Conservation (phyloP, 2,329 filamentous ascomycete genomes). For the Phaeosphaeriaceae sp. region DNA sequence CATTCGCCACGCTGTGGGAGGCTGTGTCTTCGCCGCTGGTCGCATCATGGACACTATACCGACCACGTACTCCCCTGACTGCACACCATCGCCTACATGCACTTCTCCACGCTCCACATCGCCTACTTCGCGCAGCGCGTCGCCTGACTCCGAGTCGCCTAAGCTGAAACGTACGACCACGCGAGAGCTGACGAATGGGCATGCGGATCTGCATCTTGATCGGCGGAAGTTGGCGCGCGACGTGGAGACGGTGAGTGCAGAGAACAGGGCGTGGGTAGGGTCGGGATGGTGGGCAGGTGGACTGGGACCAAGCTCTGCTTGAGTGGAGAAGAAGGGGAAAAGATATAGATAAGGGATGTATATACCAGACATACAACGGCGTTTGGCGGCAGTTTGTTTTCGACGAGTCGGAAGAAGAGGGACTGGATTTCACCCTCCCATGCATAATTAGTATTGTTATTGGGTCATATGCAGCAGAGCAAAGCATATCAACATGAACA, state of each 20-base stretch:
- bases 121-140: slow-evolving; percentile 13
- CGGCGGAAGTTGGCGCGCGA: slow-evolving; percentile 36
- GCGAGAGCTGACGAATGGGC: slow-evolving; percentile 41
- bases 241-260: slow-evolving; percentile 37
- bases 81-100: slow-evolving; percentile 13
- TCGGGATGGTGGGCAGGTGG: slow-evolving; percentile 49
- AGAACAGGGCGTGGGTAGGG: slow-evolving; percentile 41
- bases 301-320: slow-evolving; percentile 18
- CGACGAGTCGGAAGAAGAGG: neutral
- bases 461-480: neutral
- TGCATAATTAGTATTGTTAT: neutral
- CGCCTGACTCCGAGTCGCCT: slow-evolving; percentile 20
- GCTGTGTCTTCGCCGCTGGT: slow-evolving; percentile 64
- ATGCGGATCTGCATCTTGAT: slow-evolving; percentile 49
- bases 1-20: slow-evolving; percentile 65
- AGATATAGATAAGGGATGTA: neutral
- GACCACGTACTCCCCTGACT: slow-evolving; percentile 19
- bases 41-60: slow-evolving; percentile 50
- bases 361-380: neutral
- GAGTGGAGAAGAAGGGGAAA: neutral
- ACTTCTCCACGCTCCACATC: slow-evolving; percentile 34
- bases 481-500: neutral
- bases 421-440: neutral
- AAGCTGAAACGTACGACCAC: slow-evolving; percentile 22
- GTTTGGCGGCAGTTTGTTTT: neutral